Evolutionary conservation across 2,329 filamentous ascomycete species (phyloP), one percentile per base, ranked within the genome.

Genomic region (Penicillium sp.): DNA sequence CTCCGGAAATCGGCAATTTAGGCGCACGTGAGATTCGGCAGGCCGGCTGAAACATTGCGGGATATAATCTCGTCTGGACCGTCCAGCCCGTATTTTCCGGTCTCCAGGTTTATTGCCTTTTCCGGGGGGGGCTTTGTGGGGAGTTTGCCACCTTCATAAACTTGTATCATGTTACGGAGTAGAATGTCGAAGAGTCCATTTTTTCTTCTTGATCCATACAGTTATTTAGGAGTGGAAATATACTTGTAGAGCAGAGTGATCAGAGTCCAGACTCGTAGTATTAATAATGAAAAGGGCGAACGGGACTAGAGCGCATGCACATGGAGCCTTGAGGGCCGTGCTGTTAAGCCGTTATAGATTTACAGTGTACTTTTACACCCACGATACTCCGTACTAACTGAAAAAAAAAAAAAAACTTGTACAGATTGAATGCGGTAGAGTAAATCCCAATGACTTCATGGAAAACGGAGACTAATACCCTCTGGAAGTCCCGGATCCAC

Each of bases 1-100:
- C 38, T 52, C 49, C 49, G 49, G n/a, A 36, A 34, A 52, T 42
- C 49, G 49, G 49, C 49, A 52, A 44, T 52, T 21, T 9, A 8
- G 24, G 8, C 24, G 2, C 48, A 50, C 48, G 48, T 51, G 48
- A 47, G 34, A 24, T 18, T 41, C 49, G 49, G 49, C 43, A 52
- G 43, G 49, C 49, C 49, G 43, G 36, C 5, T 48, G 43, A 41
- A 48, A 47, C 27, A 41, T 18, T 44, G 48, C 48, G 48, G 43
- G 34, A 52, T 52, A 48, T 52, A 24, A 13, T 16, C 40, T 16
- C 18, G 38, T 22, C 14, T 38, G 22, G 34, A 21, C 32, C 45
- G 21, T 50, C 39, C 42, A 47, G 43, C 24, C 21, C 38, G 16
- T 31, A 42, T 13, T 38, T 38, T 27, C 24, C 41, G 42, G 18